Evolutionary conservation across 176 grass and related monocot species (phyloP), one percentile per base, ranked within the genome.

Genomic region (Oryza rufipogon): DNA sequence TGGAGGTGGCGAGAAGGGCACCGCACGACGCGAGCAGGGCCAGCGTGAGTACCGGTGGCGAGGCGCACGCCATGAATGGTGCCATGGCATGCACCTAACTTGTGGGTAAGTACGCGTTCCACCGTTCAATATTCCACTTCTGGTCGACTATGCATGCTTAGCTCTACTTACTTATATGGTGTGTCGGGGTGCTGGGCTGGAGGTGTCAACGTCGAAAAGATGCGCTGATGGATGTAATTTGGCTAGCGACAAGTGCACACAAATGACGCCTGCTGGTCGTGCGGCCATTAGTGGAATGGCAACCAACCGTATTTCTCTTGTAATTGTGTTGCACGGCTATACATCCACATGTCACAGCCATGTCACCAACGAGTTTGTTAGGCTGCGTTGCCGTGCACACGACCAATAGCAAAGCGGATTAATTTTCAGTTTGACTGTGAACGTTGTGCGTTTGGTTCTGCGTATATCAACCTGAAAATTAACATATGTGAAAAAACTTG

Each of bases 301-400:
- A 47, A 80, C 84, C 56, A 42, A 11, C 30, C 49, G 34, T 25
- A 86, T 86, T 86, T 79, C 45, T 52, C 32, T 20, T 15, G 28
- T 9, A 0, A 11, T 26, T 4, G 2, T 49, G 56, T 25, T 51
- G 54, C 47, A 16, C 45, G 9, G 41, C 84, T 49, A 48, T 33
- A 86, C 49, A 8, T 5, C 74, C 78, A 25, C 11, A 56, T 56
- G 52, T 20, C 52, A 17, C 56, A 9, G 9, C 7, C 11, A 25
- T 39, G 60, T 3, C 25, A 36, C 39, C 0, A 63, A 65, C 1
- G 10, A 49, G 76, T 78, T 30, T 15, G 25, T 71, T 85, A 26
- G 49, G 48, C 11, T 32, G 11, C 39, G 7, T 41, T 41, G 39
- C 7, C 39, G 39, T 41, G 39, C 7, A 41, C 39, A 41, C 39